These are phyloP conservation scores for Prunus yedoensis DNA, from an alignment of 331 rosid genomes.

Conservation along the genomic window DNA sequence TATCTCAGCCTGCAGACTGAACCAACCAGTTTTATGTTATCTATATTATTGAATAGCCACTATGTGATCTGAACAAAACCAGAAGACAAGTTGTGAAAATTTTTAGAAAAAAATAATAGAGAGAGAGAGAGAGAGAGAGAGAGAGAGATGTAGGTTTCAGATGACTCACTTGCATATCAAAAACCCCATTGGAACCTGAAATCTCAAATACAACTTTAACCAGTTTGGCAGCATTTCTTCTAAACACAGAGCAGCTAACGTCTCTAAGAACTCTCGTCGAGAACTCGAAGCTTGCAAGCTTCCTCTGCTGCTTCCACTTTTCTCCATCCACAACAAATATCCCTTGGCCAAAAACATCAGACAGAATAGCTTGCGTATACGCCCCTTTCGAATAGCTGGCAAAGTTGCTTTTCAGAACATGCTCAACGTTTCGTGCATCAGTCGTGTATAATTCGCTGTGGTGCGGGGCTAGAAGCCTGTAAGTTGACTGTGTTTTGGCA, in stretches of 20 bases:
- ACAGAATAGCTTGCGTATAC: background rate
- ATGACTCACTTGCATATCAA: slow-evolving; percentile 63
- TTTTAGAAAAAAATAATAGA: too few relatives aligned
- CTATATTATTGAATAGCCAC: too few relatives aligned
- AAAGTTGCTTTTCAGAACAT: slow-evolving; percentile 22
- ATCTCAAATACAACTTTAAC: slow-evolving; percentile 21
- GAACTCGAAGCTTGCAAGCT: slow-evolving; percentile 65
- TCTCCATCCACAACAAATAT: slow-evolving; percentile 65
- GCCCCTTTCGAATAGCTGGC: slow-evolving; percentile 22
- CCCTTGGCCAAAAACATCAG: slow-evolving; percentile 64
- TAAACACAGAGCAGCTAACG: slow-evolving; percentile 52
- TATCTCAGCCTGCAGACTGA: too few relatives aligned
- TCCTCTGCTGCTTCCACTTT: slow-evolving; percentile 70
- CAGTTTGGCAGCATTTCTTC: slow-evolving; percentile 46
- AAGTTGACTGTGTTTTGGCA: slow-evolving; percentile 26
- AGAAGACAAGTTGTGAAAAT: background rate
- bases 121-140: too few relatives aligned
- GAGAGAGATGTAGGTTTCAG: background rate
- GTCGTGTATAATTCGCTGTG: slow-evolving; percentile 31
- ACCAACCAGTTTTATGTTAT: too few relatives aligned
- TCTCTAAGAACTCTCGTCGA: slow-evolving; percentile 63
- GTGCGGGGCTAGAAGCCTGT: slow-evolving; percentile 9
- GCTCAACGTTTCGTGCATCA: slow-evolving; percentile 31
- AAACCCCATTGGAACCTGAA: slow-evolving; percentile 25
- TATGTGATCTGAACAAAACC: background rate